Evolutionary conservation across 139 green algal genomes (phyloP), one percentile per base, ranked within the genome.

Genomic region (Chlamydomonas sp.): DNA sequence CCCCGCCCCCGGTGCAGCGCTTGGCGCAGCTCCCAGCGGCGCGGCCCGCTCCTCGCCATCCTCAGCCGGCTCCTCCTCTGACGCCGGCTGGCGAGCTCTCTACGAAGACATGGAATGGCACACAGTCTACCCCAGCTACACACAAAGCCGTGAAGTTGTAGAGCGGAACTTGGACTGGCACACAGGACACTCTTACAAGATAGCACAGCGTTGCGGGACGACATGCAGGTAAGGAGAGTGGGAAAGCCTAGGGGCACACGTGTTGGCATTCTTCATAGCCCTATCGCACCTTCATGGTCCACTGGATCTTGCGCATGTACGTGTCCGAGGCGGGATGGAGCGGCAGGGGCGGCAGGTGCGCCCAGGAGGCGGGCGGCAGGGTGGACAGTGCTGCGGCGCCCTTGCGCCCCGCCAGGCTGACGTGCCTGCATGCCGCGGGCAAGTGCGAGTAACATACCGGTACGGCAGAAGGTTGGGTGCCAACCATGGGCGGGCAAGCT

Each of bases 261-360:
- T 15, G 31, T 7, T 17, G 58, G 58, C 16, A 58, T 6, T 49
- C 31, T 18, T 62, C 60, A 88, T 79, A 8, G 79, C 61, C 64
- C 64, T 49, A 72, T 12, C 78, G 60, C 20, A 84, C 73, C 58
- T 83, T 62, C 90, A 92, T 92, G 15, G 80, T 85, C 86, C 72
- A 76, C 2, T 77, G 14, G 60, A 94, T 90, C 67, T 90, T 91
- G 61, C 67, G 12, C 1, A 72, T 63, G 66, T 94, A 92, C 6
- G 4, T 16, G 4, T 82, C 73, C 0, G 88, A 91, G 2, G 92
- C 61, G 4, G 72, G 88, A 0, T 60, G 66, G 67, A 89, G 80
- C 4, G 92, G 89, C 77, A 93, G 85, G 0, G 89, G 90, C 6
- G 92, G 81, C 62, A 93, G 86, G 20, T 66, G 84, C 1, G 20